Conservation (phyloP, 2,329 filamentous ascomycete genomes). For the Pseudonectria buxi region DNA sequence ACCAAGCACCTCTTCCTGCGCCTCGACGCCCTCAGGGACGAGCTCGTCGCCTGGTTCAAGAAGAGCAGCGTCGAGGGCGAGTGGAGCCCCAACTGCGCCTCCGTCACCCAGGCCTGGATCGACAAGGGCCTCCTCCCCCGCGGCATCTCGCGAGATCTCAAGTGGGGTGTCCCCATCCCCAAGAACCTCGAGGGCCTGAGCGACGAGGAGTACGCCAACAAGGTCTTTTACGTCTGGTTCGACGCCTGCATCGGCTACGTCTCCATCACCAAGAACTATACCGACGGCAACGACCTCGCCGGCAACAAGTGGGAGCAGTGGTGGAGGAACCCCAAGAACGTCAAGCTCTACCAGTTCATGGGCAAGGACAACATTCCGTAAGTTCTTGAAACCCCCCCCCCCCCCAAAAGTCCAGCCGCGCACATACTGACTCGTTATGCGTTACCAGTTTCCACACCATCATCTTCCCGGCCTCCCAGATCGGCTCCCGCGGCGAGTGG, state of each 20-base stretch:
- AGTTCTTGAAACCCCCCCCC: conserved; percentile 31
- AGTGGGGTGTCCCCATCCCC: conserved; percentile 68
- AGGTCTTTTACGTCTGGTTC: conserved; percentile 90
- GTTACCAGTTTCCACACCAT: conserved; percentile 59
- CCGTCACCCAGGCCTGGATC: conserved; percentile 76
- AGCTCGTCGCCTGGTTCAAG: conserved; percentile 71
- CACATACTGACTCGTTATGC: conserved; percentile 5
- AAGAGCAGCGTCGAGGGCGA: conserved; percentile 65
- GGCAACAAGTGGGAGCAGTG: conserved; percentile 79
- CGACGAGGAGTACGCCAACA: conserved; percentile 48
- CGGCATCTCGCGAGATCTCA: conserved; percentile 86
- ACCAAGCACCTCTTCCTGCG: conserved; percentile 91
- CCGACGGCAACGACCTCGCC: conserved; percentile 40
- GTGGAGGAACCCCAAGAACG: conserved; percentile 87
- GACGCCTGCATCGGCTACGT: conserved; percentile 91
- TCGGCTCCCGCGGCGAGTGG: conserved; percentile 81
- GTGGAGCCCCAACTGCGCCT: conserved; percentile 69
- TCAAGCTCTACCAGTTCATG: conserved; percentile 90
- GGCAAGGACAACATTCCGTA: conserved; percentile 63
- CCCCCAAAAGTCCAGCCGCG: not conserved
- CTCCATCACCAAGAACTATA: conserved; percentile 91
- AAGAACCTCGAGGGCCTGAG: conserved; percentile 40
- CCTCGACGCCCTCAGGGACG: conserved; percentile 73
- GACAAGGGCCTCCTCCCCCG: conserved; percentile 77
- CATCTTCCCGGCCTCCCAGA: conserved; percentile 81